Evolutionary conservation across 2,329 filamentous ascomycete species (phyloP).

Genomic region (Cladosporium sp.): DNA sequence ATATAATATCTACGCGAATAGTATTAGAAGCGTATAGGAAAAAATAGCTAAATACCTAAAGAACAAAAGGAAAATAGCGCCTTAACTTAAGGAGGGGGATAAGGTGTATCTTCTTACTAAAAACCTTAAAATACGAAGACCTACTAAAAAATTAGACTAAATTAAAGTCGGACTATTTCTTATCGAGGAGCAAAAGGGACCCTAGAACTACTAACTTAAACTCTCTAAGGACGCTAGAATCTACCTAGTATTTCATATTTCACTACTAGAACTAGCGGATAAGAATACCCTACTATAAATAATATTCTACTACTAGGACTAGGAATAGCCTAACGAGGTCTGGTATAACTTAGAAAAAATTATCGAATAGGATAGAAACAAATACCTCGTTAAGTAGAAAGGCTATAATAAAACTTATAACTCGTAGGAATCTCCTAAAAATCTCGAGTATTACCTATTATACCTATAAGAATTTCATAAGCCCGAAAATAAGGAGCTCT

Average conservation of each 20-base stretch:
- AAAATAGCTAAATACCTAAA: not conserved
- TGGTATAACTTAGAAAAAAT: conserved; percentile 2
- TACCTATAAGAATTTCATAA: not conserved
- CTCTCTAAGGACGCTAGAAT: conserved; percentile 6
- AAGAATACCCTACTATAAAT: not conserved
- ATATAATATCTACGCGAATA: not conserved
- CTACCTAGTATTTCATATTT: conserved; percentile 13
- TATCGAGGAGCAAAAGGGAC: conserved; percentile 10
- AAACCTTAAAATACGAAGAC: conserved; percentile 14
- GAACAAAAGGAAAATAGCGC: conserved; percentile 6
- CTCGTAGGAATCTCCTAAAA: not conserved
- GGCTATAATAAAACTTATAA: not conserved
- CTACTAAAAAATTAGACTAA: conserved; percentile 17
- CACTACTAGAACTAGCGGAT: conserved; percentile 5
- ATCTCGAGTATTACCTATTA: not conserved
- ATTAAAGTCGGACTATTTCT: conserved; percentile 18
- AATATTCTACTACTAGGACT: not conserved
- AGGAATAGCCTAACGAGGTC: not conserved
- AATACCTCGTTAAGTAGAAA: not conserved
- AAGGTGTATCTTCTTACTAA: conserved; percentile 18
- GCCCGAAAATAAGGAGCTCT: not conserved
- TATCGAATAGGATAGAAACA: not conserved
- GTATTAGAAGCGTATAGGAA: not conserved
- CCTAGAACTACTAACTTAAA: conserved; percentile 6
- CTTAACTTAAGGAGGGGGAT: conserved; percentile 17